Conservation (phyloP, 2,329 filamentous ascomycete species). For the Beauveria pseudobassiana region DNA sequence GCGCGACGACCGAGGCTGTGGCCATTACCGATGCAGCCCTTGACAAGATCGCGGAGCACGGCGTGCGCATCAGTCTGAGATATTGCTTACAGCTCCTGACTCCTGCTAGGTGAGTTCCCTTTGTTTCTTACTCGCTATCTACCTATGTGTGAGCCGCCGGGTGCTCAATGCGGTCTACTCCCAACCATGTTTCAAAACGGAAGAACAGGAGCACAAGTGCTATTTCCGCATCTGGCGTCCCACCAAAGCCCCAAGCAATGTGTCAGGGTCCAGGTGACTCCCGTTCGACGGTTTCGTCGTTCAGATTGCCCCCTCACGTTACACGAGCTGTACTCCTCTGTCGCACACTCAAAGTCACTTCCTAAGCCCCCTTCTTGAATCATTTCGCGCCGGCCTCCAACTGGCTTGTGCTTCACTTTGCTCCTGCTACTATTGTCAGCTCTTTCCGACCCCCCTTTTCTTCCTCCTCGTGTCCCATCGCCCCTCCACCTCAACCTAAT, state of each 20-base stretch:
- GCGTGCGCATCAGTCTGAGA: slow-evolving; percentile 79
- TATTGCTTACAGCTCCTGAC: slow-evolving; percentile 91
- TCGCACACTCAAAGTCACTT: background rate
- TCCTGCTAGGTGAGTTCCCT: slow-evolving; percentile 58
- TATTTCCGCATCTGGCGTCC: background rate
- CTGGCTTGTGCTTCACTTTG: slow-evolving; percentile 6
- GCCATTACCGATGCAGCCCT: slow-evolving; percentile 74
- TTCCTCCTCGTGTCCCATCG: slow-evolving; percentile 1
- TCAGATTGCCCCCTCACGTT: background rate
- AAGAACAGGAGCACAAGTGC: background rate
- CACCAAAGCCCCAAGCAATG: background rate
- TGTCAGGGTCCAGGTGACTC: background rate
- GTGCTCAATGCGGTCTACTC: background rate
- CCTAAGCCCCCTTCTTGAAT: background rate
- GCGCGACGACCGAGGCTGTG: slow-evolving; percentile 74
- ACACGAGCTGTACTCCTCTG: background rate
- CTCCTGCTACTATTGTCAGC: background rate
- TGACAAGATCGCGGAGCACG: slow-evolving; percentile 78
- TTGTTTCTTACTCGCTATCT: slow-evolving; percentile 7
- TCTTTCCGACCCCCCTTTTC: background rate
- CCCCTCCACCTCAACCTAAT: slow-evolving; percentile 7
- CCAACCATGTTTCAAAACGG: background rate
- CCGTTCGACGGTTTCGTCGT: background rate
- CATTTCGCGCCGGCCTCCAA: slow-evolving; percentile 1
- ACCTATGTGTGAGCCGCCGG: background rate